A percentile compares a stretch with the other conserved stretches of the same genome.
phyloP scores from a whole-genome alignment of 768 basidiomycete genomes.

The Mycena capillaripes region DNA sequence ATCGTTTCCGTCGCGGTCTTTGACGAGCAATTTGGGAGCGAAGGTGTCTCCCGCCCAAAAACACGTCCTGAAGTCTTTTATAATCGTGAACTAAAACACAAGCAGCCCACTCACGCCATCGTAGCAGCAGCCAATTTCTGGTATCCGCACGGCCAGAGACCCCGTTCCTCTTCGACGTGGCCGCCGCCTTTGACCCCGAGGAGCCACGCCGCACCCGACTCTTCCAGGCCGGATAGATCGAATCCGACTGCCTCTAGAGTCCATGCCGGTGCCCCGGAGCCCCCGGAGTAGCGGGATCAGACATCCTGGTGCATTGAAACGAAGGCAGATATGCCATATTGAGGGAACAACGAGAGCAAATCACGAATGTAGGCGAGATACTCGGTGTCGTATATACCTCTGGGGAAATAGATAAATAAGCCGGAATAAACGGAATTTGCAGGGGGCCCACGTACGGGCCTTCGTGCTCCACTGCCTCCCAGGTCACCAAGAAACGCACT shows the following conservation, averaged over 20 bases:
- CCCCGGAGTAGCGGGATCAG: slow-evolving; percentile 95
- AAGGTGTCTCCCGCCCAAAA: slow-evolving; percentile 96
- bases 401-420: slow-evolving; percentile 43
- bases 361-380: slow-evolving; percentile 86
- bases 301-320: slow-evolving; percentile 94
- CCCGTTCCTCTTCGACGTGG: slow-evolving; percentile 81
- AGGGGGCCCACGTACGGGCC: slow-evolving; percentile 77
- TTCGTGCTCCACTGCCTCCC: slow-evolving; percentile 96
- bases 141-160: slow-evolving; percentile 95
- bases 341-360: slow-evolving; percentile 76
- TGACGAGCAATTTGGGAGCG: slow-evolving; percentile 78
- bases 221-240: slow-evolving; percentile 83
- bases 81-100: not conserved
- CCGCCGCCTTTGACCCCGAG: slow-evolving; percentile 84
- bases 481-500: slow-evolving; percentile 95
- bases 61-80: slow-evolving; percentile 71
- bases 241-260: slow-evolving; percentile 91
- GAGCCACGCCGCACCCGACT: slow-evolving; percentile 90
- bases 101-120: slow-evolving; percentile 76
- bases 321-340: slow-evolving; percentile 81
- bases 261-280: slow-evolving; percentile 98
- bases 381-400: slow-evolving; percentile 86
- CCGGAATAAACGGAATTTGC: slow-evolving; percentile 10
- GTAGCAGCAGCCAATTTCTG: slow-evolving; percentile 94
- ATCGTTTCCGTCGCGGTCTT: slow-evolving; percentile 58